Evolutionary conservation across 148 eudicot genomes (phyloP), one percentile per base, ranked within the genome.

Genomic region (Nepenthes gracilis): DNA sequence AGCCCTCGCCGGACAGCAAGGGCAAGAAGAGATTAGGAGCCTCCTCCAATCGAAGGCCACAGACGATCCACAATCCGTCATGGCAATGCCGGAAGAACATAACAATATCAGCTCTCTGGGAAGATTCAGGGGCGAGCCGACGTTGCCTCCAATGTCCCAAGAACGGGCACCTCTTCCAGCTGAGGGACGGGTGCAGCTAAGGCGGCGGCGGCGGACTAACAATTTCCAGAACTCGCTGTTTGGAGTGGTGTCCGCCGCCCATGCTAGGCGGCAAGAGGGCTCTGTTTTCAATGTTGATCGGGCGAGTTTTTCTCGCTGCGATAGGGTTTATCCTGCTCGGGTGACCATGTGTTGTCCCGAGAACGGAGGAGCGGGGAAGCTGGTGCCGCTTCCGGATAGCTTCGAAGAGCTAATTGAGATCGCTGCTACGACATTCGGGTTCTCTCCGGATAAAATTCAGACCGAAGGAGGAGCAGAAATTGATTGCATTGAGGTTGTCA

Each of bases 201-300:
- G 85, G 60, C 69, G 79, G 3, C 74, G 71, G 74, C 71, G 79
- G 2, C 73, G 71, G 76, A 69, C 55, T 33, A 69, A 71, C 61
- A 36, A 56, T 12, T 90, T 77, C 65, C 75, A 69, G 13, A 90
- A 90, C 35, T 90, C 97, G 1, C 61, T 85, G n/a, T 80, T 80
- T 57, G 92, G 97, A 43, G 50, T 87, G 38, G 67, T 85, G 64
- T 68, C 87, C 9, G 83, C 86, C 61, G 85, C 72, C 36, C 45
- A 32, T 8, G 33, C 49, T 43, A 33, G 59, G 38, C 5, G 59
- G 9, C 33, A 56, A 60, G 54, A 32, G 47, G 14, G 47, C 64
- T 23, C 65, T 63, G 43, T 59, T 62, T 6, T 62, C 47, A n/a
- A 32, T 33, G 3, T 59, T 49, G 4, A 70, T 56, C 48, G 52